Evolutionary conservation across 164 flowering plant genomes (phyloP).

Genomic region (Santalum album): DNA sequence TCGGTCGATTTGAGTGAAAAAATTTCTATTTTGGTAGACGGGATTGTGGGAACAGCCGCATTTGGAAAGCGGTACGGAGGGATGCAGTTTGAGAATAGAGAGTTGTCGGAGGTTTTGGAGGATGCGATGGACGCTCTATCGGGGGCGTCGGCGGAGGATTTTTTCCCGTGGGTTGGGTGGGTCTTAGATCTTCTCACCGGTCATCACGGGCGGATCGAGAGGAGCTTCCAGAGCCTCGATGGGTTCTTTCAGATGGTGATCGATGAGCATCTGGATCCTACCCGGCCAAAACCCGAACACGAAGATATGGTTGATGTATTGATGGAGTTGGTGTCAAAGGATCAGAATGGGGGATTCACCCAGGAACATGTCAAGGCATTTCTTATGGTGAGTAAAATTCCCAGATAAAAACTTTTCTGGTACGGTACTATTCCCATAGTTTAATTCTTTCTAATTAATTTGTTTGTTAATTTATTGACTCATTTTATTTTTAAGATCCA

Average conservation of each 20-base stretch:
- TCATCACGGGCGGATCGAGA: not conserved
- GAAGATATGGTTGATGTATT: conserved; percentile 7
- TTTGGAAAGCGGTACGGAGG: too few relatives aligned
- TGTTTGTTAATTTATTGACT: too few relatives aligned
- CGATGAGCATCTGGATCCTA: conserved; percentile 1
- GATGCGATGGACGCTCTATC: not conserved
- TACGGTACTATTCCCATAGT: too few relatives aligned
- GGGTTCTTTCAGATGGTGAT: conserved; percentile 2
- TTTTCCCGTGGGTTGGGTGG: conserved; percentile 10
- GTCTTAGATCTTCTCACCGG: conserved; percentile 4
- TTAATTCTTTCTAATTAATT: too few relatives aligned
- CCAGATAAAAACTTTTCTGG: too few relatives aligned
- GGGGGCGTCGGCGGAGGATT: conserved; percentile 2
- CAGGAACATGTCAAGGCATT: conserved; percentile 7
- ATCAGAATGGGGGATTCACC: not conserved
- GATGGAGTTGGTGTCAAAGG: not conserved
- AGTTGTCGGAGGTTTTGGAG: too few relatives aligned
- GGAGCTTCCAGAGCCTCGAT: conserved; percentile 1
- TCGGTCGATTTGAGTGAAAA: too few relatives aligned
- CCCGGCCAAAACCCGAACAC: not conserved
- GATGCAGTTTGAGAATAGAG: too few relatives aligned
- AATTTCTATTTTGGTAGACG: too few relatives aligned
- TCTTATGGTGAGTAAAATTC: not conserved
- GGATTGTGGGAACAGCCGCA: too few relatives aligned
- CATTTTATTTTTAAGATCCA: too few relatives aligned